phyloP scores from a whole-genome alignment of 2,329 filamentous ascomycete species.

The Plectosphaerella plurivora region DNA sequence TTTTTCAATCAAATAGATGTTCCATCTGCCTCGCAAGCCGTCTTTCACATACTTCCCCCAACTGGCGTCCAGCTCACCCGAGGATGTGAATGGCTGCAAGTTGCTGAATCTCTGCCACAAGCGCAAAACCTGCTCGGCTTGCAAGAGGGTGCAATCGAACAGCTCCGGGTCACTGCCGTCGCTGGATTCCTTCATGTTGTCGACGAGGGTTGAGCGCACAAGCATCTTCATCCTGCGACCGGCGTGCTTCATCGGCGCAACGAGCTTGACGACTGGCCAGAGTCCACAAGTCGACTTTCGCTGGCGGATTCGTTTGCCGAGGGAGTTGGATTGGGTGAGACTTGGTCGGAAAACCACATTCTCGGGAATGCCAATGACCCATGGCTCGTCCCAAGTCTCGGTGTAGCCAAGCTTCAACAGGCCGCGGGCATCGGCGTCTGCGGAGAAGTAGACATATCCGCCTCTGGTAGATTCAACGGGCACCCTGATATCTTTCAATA shows the following conservation, averaged over 20 bases:
- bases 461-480: not conserved
- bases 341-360: not conserved
- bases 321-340: not conserved
- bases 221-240: not conserved
- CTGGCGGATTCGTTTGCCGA: not conserved
- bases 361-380: not conserved
- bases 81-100: not conserved
- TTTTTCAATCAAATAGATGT: not conserved
- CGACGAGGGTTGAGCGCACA: not conserved
- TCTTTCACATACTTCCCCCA: not conserved
- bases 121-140: not conserved
- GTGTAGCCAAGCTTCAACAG: not conserved
- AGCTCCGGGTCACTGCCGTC: not conserved
- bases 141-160: not conserved
- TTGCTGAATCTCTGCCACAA: not conserved
- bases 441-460: not conserved
- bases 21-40: not conserved
- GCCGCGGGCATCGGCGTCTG: not conserved
- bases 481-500: not conserved
- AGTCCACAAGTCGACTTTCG: not conserved
- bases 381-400: not conserved
- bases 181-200: not conserved
- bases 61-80: not conserved
- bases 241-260: not conserved
- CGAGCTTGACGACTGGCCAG: not conserved